A percentile compares a stretch with the other conserved stretches of the same genome.
Evolutionary conservation across 768 basidiomycete genomes (phyloP).

Genomic region (Scleroderma citrinum): DNA sequence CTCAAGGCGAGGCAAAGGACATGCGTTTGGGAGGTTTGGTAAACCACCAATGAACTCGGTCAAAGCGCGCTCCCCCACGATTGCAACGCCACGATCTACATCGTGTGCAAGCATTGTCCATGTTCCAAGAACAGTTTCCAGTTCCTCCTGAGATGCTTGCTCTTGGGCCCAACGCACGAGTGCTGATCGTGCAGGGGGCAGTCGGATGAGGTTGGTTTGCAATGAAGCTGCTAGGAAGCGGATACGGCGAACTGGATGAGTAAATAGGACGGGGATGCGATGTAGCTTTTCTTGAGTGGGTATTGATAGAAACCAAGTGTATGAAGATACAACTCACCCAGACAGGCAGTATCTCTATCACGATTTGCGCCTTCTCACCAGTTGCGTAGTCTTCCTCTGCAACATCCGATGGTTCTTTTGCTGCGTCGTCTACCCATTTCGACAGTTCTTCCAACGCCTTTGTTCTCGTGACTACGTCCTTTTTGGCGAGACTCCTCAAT

Average conservation of each 20-base stretch:
- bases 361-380: constrained; percentile 18
- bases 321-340: constrained; percentile 59
- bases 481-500: constrained; percentile 79
- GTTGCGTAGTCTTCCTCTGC: not conserved
- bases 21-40: constrained; percentile 1
- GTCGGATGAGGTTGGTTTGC: constrained; percentile 60
- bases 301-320: not conserved
- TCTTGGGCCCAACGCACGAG: constrained; percentile 48
- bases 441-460: constrained; percentile 82
- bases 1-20: constrained; percentile 15
- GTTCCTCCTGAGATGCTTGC: constrained; percentile 40
- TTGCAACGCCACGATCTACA: constrained; percentile 56
- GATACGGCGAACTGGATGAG: constrained; percentile 76
- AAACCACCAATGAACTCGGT: constrained; percentile 23
- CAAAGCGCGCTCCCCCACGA: constrained; percentile 52
- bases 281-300: constrained; percentile 51
- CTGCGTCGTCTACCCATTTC: constrained; percentile 57
- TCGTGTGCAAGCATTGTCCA: constrained; percentile 75
- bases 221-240: constrained; percentile 53
- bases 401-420: constrained; percentile 34
- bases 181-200: constrained; percentile 42
- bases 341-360: constrained; percentile 71
- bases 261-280: constrained; percentile 75
- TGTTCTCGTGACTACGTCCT: constrained; percentile 78
- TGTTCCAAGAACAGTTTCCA: constrained; percentile 57